These are phyloP conservation scores for Aspergillus sp. DNA, from an alignment of 2,329 filamentous ascomycete genomes.

Conservation along the genomic window DNA sequence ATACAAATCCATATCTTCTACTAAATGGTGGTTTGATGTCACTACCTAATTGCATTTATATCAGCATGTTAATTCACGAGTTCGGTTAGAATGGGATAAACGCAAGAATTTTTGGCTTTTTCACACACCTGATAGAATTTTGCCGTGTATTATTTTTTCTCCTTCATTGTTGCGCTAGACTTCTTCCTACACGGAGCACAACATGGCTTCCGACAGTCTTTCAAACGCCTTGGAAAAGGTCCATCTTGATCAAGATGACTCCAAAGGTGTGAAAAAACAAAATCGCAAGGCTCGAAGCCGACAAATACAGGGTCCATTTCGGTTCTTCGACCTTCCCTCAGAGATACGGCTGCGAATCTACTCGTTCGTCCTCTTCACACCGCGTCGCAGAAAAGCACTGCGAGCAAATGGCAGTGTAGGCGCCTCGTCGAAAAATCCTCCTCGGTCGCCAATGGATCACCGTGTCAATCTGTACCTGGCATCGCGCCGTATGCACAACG, in stretches of 20 bases:
- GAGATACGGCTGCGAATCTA: constrained; percentile 55
- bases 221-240: constrained; percentile 24
- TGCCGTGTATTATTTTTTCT: constrained; percentile 14
- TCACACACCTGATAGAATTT: constrained; percentile 18
- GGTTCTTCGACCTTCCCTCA: constrained; percentile 54
- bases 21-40: constrained; percentile 16
- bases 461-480: constrained; percentile 42
- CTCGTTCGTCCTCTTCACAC: constrained; percentile 43
- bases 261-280: constrained; percentile 13
- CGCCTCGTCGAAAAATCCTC: constrained; percentile 36
- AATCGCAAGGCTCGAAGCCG: constrained; percentile 10
- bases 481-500: constrained; percentile 48
- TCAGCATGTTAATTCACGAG: constrained; percentile 13
- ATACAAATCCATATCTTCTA: constrained; percentile 33
- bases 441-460: constrained; percentile 29
- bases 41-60: constrained; percentile 5
- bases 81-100: constrained; percentile 27
- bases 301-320: constrained; percentile 37
- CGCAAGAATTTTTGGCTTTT: constrained; percentile 3
- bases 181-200: constrained; percentile 1
- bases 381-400: constrained; percentile 24
- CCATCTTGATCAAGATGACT: constrained; percentile 20
- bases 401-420: constrained; percentile 34
- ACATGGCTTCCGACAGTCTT: constrained; percentile 17
- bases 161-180: neutral